Evolutionary conservation across 2,329 filamentous ascomycete species (phyloP).

Genomic region (Cladosporium sp.): DNA sequence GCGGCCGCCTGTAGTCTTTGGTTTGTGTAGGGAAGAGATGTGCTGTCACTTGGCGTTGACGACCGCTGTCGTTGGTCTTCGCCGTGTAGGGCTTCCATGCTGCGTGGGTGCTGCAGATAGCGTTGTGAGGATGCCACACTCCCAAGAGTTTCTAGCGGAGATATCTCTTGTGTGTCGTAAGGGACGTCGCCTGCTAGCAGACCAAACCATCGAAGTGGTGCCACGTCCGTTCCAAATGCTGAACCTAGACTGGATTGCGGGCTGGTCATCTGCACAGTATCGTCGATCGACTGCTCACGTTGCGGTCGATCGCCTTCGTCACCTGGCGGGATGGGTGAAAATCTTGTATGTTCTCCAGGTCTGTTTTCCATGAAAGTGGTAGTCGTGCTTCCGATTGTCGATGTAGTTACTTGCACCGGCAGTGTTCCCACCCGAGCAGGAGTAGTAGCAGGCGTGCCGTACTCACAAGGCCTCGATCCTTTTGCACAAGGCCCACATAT

Average conservation of each 20-base stretch:
- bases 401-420: not conserved
- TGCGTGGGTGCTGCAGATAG: constrained; percentile 28
- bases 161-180: constrained; percentile 25
- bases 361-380: constrained; percentile 11
- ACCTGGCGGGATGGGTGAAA: constrained; percentile 5
- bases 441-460: constrained; percentile 29
- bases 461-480: constrained; percentile 47
- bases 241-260: constrained; percentile 34
- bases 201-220: constrained; percentile 54
- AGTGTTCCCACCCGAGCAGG: not conserved
- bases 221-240: constrained; percentile 42
- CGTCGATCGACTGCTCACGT: constrained; percentile 22
- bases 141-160: constrained; percentile 29
- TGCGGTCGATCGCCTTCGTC: not conserved
- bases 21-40: not conserved
- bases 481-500: constrained; percentile 49
- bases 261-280: constrained; percentile 28
- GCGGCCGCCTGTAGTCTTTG: constrained; percentile 1
- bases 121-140: constrained; percentile 31
- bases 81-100: not conserved
- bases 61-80: constrained; percentile 2
- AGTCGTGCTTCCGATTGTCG: not conserved
- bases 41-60: not conserved
- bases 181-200: constrained; percentile 49
- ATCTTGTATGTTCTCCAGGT: constrained; percentile 12